Evolutionary conservation across 2,329 filamentous ascomycete species (phyloP).

Genomic region (Alternaria metachromatica): DNA sequence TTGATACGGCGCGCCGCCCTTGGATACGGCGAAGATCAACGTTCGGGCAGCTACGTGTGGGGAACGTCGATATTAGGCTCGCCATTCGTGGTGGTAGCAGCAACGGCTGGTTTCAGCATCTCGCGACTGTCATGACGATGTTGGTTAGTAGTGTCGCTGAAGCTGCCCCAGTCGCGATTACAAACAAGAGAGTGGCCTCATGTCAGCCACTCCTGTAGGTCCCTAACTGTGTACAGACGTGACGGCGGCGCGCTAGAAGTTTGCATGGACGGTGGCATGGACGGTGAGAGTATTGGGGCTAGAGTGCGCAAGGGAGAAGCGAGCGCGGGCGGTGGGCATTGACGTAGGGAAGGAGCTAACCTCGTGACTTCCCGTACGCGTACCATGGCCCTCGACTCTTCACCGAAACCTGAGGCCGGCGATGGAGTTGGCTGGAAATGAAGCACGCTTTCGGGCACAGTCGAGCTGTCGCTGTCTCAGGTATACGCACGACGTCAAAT

Average conservation of each 20-base stretch:
- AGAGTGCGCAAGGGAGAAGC: slow-evolving; percentile 3
- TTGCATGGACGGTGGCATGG: slow-evolving; percentile 10
- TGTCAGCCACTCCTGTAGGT: background rate
- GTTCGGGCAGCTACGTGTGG: slow-evolving; percentile 4
- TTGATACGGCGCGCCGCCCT: background rate
- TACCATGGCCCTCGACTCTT: background rate
- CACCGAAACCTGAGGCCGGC: slow-evolving; percentile 20
- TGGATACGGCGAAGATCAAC: slow-evolving; percentile 7
- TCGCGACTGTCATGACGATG: background rate
- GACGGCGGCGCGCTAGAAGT: slow-evolving; percentile 3
- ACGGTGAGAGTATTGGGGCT: slow-evolving; percentile 6
- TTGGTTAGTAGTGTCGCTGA: background rate
- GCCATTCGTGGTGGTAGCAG: background rate
- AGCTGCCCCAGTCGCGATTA: background rate
- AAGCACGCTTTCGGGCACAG: slow-evolving; percentile 16
- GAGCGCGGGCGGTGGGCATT: slow-evolving; percentile 5
- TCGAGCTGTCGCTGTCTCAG: slow-evolving; percentile 30
- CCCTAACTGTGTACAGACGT: background rate
- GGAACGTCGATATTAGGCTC: background rate
- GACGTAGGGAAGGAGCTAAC: slow-evolving; percentile 6
- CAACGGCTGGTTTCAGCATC: slow-evolving; percentile 5
- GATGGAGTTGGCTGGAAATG: slow-evolving; percentile 9
- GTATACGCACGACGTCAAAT: slow-evolving; percentile 23
- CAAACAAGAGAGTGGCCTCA: background rate
- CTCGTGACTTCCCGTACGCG: background rate